Base-by-base conservation (phyloP, 495 filamentous ascomycete species). In the Venustampulla echinocandica region DNA sequence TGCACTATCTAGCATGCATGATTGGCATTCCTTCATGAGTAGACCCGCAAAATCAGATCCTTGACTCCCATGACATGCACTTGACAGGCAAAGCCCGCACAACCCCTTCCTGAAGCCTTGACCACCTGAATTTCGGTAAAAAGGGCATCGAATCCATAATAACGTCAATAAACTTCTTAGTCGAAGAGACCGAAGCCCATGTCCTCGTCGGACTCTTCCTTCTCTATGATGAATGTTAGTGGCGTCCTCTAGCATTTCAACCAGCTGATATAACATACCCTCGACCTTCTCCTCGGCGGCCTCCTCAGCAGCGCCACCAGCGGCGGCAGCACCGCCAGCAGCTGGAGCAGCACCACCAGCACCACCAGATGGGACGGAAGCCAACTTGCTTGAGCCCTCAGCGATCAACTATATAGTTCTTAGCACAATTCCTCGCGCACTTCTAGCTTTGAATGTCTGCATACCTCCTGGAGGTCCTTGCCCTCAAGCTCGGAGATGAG, bases 111-210 rank as follows among this genome's bases (percentile, higher is more conserved):
- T 48, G 17, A 56, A 46, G 52, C 39, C 48, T 32, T 35, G 24
- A 27, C 40, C 35, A 35, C 24, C 37, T 35, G 37, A 42, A 27
- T 46, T 24, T 30, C 30, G 18, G 44, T 21, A 34, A 33, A 28
- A 37, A 36, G 46, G 41, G 40, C 46, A 45, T 22, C 33, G 22
- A 42, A 33, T 32, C 44, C 46, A 48, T 43, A 19, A 19, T 10
- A 6, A 50, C 20, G 15, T 30, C 10, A 38, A 30, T 52, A 48
- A 43, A 33, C 36, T 44, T 53, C 47, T 79, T 87, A 96, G 76
- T 96, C 90, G 84, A 97, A 97, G 50, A 99, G 89, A 84, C 92
- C 92, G 78, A 99, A 95, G 64, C 92, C 92, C 92, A 99, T 99
- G 66, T 99, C 92, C 66, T 99, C 92, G 71, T 99, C 92, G 64